A percentile compares a stretch with the other conserved stretches of the same genome.
Conservation (phyloP, 139 green algal genomes). For the Raphidocelis subcapitata region DNA sequence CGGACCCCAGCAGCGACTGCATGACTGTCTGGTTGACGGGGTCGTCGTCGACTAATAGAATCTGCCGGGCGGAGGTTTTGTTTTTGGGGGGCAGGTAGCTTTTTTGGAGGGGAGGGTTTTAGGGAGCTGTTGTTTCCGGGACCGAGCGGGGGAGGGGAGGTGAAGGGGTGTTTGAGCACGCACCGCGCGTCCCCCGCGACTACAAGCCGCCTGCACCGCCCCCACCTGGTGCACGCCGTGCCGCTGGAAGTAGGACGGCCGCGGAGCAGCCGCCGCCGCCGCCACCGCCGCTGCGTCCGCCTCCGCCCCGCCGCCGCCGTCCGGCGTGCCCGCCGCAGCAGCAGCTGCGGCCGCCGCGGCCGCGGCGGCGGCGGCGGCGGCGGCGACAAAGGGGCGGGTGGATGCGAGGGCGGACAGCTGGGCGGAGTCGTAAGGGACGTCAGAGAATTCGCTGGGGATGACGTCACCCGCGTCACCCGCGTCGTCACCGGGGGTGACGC, state of each 20-base stretch:
- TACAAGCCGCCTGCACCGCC: no score
- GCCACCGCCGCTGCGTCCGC: background rate
- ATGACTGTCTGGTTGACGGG: slow-evolving; percentile 49
- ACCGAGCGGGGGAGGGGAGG: no score
- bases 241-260: no score
- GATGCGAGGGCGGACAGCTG: slow-evolving; percentile 43
- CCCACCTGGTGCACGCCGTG: no score
- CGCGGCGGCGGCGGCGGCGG: background rate
- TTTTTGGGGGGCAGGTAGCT: background rate
- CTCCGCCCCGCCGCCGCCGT: background rate
- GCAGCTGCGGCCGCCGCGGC: background rate
- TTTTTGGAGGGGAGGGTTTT: background rate
- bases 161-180: no score
- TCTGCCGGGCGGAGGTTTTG: slow-evolving; percentile 3
- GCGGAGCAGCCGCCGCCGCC: background rate
- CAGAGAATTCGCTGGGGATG: background rate
- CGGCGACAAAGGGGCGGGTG: slow-evolving; percentile 27
- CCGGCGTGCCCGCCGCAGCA: background rate
- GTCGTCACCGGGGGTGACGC: no score
- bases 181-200: no score
- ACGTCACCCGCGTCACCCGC: no score
- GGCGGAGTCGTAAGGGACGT: slow-evolving; percentile 41
- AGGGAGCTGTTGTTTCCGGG: no score
- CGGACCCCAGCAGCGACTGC: slow-evolving; percentile 33
- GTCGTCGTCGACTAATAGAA: slow-evolving; percentile 55